Evolutionary conservation across 2,329 filamentous ascomycete species (phyloP), one percentile per base, ranked within the genome.

Genomic region (Xylariaceae sp.): DNA sequence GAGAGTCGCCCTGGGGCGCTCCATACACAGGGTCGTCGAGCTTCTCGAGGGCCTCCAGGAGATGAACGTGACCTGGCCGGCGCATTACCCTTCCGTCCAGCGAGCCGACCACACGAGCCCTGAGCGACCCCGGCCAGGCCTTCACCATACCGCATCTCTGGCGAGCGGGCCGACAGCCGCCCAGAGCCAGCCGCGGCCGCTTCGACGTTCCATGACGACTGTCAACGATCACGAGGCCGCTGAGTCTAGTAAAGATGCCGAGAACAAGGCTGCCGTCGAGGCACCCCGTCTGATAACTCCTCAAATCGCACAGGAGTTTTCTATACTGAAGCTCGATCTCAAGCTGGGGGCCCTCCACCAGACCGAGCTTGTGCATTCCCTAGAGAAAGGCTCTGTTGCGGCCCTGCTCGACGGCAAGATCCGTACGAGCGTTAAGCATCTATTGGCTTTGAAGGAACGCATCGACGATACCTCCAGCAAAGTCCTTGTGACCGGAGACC

Each of bases 391-490:
- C 11, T 94, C 90, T 1, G 83, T 98, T 40, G 92, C 92, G 1
- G 82, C 89, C 1, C 66, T 98, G 2, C 66, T 98, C 24, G 90
- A 96, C 57, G 89, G 88, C 17, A 94, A 94, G 61, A 94, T 98
- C 50, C 83, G 81, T 49, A 86, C 92, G 41, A 95, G 88, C 56
- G 83, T 96, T 54, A 87, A 88, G 49, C 92, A 98, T 59, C 72
- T 98, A 2, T 71, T 86, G 36, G 79, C 85, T 0, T 69, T 98
- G 21, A 80, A 88, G 39, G 92, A 96, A 46, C 80, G 92, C 33
- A 98, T 98, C 42, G 92, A 96, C 56, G 92, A 98, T 59, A 96
- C 87, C 0, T 86, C 90, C 4, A 96, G 90, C 62, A 98, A 98
- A 59, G 92, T 98, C 2, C 64, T 98, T 37, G 80, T 98, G 13